Base-by-base conservation (phyloP, 495 filamentous ascomycete species). In the Annulohypoxylon moriforme region DNA sequence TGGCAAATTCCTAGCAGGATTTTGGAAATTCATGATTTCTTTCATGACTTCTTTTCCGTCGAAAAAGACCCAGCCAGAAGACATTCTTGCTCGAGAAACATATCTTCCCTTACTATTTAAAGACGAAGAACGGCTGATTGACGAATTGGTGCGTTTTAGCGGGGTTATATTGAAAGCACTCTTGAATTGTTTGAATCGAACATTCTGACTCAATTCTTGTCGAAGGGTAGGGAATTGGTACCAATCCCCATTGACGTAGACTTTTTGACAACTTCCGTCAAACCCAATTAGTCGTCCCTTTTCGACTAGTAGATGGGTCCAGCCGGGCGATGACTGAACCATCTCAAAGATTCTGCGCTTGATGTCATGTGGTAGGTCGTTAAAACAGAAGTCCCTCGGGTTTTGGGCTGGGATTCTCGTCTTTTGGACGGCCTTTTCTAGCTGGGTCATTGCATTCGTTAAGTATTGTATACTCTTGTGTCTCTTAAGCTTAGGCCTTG, bases 61-160 rank as follows among this genome's bases (percentile, higher is more conserved):
- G 29, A 68, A 64, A 46, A 72, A 60, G 6, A 72, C 64, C 69
- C 69, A 72, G 18, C 68, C 69, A 18, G 55, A 3, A 1, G 27
- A n/a, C 24, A 20, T 64, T 4, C 22, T 68, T 36, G 64, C 52
- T 1, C 11, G 9, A 0, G 46, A 42, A 40, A 14, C 36, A 11
- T 50, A 31, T 10, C 38, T 36, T 2, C 46, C 1, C 1, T 36
- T 25, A 6, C 38, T 8, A 11, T 7, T 50, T 31, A 0, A 49
- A 4, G 8, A 27, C 1, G 34, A 58, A 2, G 49, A 42, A 1
- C 33, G 36, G 0, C 36, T n/a, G 2, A 13, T 11, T 29, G 33
- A 29, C 18, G 8, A 2, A 3, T 25, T n/a, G n/a, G 3, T 27
- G 7, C 25, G 38, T 25, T 49, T 27, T 7, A 18, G 11, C 9